phyloP scores from a whole-genome alignment of 805 yeast species.

The Ogataea thermomethanolica region DNA sequence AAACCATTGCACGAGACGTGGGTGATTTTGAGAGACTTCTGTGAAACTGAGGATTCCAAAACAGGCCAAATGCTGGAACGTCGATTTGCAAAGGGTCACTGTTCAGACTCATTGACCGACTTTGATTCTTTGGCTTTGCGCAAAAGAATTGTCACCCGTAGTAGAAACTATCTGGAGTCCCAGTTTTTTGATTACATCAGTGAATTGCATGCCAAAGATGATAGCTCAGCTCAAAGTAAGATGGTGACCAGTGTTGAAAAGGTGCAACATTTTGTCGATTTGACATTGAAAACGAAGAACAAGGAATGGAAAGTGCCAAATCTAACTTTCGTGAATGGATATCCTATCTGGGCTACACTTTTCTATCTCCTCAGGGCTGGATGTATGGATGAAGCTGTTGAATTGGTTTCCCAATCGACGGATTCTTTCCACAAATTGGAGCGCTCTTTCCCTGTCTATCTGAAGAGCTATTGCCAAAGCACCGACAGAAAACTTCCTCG shows the following conservation, averaged over 20 bases:
- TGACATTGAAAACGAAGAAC: constrained; percentile 39
- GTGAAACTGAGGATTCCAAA: constrained; percentile 37
- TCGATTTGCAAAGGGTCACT: constrained; percentile 32
- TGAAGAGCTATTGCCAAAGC: constrained; percentile 64
- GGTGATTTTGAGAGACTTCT: constrained; percentile 55
- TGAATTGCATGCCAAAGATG: constrained; percentile 49
- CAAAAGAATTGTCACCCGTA: constrained; percentile 47
- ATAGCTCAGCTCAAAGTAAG: constrained; percentile 23
- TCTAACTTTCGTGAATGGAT: constrained; percentile 67
- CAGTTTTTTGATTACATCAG: constrained; percentile 79
- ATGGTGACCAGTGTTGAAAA: constrained; percentile 60
- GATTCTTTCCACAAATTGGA: constrained; percentile 81
- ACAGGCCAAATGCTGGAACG: constrained; percentile 26
- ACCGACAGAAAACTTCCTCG: constrained; percentile 54
- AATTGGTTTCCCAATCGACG: constrained; percentile 58
- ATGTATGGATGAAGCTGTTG: constrained; percentile 70
- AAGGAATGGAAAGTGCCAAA: constrained; percentile 49
- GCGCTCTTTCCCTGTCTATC: constrained; percentile 74
- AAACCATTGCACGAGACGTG: constrained; percentile 74
- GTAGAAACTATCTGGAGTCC: constrained; percentile 60
- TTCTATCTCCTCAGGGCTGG: constrained; percentile 87
- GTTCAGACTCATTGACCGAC: constrained; percentile 23
- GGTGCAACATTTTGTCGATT: constrained; percentile 57
- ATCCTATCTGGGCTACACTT: constrained; percentile 92
- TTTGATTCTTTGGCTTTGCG: constrained; percentile 36